Evolutionary conservation across 2,329 filamentous ascomycete species (phyloP), one percentile per base, ranked within the genome.

Genomic region (Fusarium burgessii): DNA sequence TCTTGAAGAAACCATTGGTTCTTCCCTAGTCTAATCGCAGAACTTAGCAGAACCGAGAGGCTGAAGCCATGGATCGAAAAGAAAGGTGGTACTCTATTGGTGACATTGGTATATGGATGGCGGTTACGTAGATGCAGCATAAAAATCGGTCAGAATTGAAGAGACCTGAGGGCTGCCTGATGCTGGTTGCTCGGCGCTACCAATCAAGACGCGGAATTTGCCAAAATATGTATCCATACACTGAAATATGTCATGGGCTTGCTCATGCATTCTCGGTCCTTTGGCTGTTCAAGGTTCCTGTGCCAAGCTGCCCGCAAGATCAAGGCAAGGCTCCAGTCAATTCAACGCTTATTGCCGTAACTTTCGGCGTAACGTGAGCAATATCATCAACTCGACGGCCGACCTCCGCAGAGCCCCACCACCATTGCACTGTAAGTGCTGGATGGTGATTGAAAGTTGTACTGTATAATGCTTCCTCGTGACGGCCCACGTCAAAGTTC

Each of bases 171-270:
- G 51, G 51, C 29, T 55, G 51, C 25, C 51, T 68, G 68, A 50
- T 29, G 50, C 66, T 70, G 49, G 52, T 47, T 23, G 45, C 40
- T 58, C 23, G 8, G 47, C 51, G 47, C 57, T 52, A 50, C 72
- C 73, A 75, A 75, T 74, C 63, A 70, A 66, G 58, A 40, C 15
- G 49, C 47, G 40, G 25, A 54, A 23, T 56, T 52, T 54, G n/a
- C 51, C 70, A 73, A 76, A 76, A 29, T 29, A 29, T 29, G 29
- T 29, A 29, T 29, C 29, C 29, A 69, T 59, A 52, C 18, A 57
- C 38, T 33, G n/a, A 55, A 47, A 38, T 36, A 45, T 51, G 47
- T 47, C 36, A 38, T 13, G 15, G 27, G 32, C 49, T 46, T 47
- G 33, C 35, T 56, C 41, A 65, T 57, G 59, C 58, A 68, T 47